phyloP scores from a whole-genome alignment of 2,329 filamentous ascomycete species.

The Colletotrichum trifolii region DNA sequence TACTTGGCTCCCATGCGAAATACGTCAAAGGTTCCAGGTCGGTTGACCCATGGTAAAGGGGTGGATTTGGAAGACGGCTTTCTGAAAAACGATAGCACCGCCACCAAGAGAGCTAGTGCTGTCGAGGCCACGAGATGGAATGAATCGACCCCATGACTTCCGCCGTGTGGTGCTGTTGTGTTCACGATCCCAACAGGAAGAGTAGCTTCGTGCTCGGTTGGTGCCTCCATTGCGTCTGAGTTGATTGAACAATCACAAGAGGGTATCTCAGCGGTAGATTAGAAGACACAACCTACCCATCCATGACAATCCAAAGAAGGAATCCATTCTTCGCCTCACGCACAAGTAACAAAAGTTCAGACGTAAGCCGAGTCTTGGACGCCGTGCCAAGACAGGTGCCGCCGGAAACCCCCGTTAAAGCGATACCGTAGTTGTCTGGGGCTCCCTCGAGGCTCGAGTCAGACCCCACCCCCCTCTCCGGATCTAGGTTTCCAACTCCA shows the following conservation, averaged over 20 bases:
- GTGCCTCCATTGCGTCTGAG: neutral
- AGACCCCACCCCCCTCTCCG: too few species aligned
- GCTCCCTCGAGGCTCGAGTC: too few species aligned
- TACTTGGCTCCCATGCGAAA: slow-evolving; percentile 19
- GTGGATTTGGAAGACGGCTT: neutral
- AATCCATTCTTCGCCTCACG: too few species aligned
- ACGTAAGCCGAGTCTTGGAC: too few species aligned
- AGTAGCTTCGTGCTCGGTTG: neutral
- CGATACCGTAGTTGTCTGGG: too few species aligned
- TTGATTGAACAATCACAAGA: neutral
- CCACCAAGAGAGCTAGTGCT: neutral
- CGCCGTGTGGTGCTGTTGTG: neutral
- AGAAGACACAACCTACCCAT: too few species aligned
- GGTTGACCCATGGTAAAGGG: slow-evolving; percentile 15
- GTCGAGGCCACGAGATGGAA: slow-evolving; percentile 1
- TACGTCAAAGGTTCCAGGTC: neutral
- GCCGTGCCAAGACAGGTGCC: too few species aligned
- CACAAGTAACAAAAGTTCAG: too few species aligned
- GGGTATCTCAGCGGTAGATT: too few species aligned
- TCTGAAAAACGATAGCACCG: neutral
- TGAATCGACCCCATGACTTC: neutral
- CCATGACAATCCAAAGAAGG: too few species aligned
- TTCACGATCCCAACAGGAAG: neutral
- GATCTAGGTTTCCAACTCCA: too few species aligned
- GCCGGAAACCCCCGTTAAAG: too few species aligned